These are phyloP conservation scores for Phytophthora colocasiae DNA, from an alignment of 352 stramenopile genomes.

Conservation along the genomic window DNA sequence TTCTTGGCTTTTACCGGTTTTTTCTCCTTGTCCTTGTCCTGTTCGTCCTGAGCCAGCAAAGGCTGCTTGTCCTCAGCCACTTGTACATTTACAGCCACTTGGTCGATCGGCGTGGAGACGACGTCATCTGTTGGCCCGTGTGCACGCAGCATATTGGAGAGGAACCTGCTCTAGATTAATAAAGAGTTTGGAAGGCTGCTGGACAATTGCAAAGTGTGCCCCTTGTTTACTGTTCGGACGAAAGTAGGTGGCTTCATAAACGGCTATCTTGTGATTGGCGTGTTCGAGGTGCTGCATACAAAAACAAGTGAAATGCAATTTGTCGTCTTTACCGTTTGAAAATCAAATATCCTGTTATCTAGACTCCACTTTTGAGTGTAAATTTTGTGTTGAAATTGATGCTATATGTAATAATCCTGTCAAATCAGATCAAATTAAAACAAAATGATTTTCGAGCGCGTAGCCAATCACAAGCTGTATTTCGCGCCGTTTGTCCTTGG, in stretches of 20 bases:
- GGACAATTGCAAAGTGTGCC: constrained; percentile 23
- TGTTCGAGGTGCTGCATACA: constrained; percentile 12
- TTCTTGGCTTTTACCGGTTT: constrained; percentile 35
- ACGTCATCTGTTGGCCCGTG: constrained; percentile 20
- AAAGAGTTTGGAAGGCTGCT: neutral
- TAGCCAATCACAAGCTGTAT: constrained; percentile 5
- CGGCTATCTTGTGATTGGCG: constrained; percentile 19
- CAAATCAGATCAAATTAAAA: neutral
- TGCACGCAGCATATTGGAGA: constrained; percentile 16
- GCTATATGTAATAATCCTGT: neutral
- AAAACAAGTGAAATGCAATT: constrained; percentile 1
- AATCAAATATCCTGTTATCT: too few species aligned
- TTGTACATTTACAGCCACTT: constrained; percentile 24
- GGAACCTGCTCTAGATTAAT: neutral
- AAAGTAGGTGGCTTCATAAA: constrained; percentile 15
- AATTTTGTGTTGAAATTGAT: too few species aligned
- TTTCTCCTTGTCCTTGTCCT: constrained; percentile 31
- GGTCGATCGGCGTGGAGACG: neutral
- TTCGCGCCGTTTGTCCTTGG: constrained; percentile 1
- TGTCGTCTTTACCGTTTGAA: constrained; percentile 7
- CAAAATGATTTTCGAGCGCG: neutral
- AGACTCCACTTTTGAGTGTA: too few species aligned
- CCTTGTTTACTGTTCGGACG: constrained; percentile 25
- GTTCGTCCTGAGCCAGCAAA: constrained; percentile 22
- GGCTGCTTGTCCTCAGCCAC: constrained; percentile 27